Base-by-base conservation (phyloP, 306 rosid genomes). In the Castanospermum australe region DNA sequence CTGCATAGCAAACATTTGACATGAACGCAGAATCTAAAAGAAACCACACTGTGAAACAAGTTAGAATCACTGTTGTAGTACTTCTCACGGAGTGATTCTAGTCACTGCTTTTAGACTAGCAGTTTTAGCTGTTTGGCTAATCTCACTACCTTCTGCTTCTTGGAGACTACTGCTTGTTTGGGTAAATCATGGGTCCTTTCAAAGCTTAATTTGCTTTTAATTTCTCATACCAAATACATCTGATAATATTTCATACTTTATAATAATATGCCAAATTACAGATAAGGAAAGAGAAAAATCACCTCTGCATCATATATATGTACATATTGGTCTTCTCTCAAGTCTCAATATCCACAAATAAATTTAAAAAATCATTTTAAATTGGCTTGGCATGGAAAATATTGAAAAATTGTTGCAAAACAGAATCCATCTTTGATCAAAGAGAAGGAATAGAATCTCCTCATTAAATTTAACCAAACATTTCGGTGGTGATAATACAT, bases 251-350 rank as follows among this genome's bases (percentile, higher is more conserved):
- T 22, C 54, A 55, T 47, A 36, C 24, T 70, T 48, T 59, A 18
- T 7, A 33, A 24, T 42, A 66, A 24, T 62, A 35, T 24, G 20
- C n/a, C 20, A 36, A 35, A 15, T 42, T n/a, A 35, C 65, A 11
- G 36, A 35, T 12, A 48, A n/a, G 38, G 57, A 28, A 44, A 42
- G 33, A 41, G 35, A 39, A 28, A 32, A 41, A 12, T 11, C 0
- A 25, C 2, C 35, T 63, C 21, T 39, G 22, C 20, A 39, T 41
- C 39, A 72, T 36, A 12, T 14, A 32, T 32, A 61, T 3, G 5
- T n/a, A 54, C 54, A 73, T 64, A 55, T 17, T 42, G 14, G 69
- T 73, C 61, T 79, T 69, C 59, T 15, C 24, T 80, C 48, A 44
- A 10, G 45, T 15, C 24, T 80, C 48, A 44, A 10, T 39, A 5